Base-by-base conservation (phyloP, 2,329 filamentous ascomycete species). In the Penicillium sp. region DNA sequence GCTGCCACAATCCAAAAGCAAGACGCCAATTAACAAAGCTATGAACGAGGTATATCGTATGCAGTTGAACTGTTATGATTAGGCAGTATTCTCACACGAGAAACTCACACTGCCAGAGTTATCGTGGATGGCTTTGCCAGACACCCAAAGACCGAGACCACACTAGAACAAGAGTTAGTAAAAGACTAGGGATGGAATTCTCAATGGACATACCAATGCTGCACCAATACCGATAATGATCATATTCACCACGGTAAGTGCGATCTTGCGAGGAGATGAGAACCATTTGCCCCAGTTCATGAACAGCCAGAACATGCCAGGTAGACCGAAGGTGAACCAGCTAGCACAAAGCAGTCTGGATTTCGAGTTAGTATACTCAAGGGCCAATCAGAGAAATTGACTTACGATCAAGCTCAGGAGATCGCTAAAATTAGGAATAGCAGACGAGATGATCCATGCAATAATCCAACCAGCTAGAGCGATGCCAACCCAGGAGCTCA, bases 401-500 rank as follows among this genome's bases (percentile, higher is more conserved):
- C 56, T 13, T 63, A 68, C 57, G 51, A 87, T 79, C 28, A 87
- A 67, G 4, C 78, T 79, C n/a, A 88, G 69, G 7, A 88, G 69
- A 38, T 80, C 74, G 59, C 79, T 80, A 69, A 88, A 89, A 40
- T 81, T 78, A 0, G 85, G 85, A 6, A 88, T 82, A 0, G 81
- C 79, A 60, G 84, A 78, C 4, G 85, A 82, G 48, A 89, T 82
- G 48, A 87, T 65, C 74, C 81, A 85, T 2, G 82, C 80, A 4
- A 85, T 45, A 5, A 79, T 54, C 80, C 83, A 87, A 13, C 80
- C 64, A 10, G 56, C 62, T 0, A 74, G 60, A 1, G 78, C 76
- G 37, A 87, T 78, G 6, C 54, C 73, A 10, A 80, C 55, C 85
- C 85, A 88, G 10, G 74, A 74, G 4, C 74, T 61, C 52, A 76